Evolutionary conservation across 2,329 filamentous ascomycete species (phyloP), one percentile per base, ranked within the genome.

Genomic region (Cercospora nicotianae): DNA sequence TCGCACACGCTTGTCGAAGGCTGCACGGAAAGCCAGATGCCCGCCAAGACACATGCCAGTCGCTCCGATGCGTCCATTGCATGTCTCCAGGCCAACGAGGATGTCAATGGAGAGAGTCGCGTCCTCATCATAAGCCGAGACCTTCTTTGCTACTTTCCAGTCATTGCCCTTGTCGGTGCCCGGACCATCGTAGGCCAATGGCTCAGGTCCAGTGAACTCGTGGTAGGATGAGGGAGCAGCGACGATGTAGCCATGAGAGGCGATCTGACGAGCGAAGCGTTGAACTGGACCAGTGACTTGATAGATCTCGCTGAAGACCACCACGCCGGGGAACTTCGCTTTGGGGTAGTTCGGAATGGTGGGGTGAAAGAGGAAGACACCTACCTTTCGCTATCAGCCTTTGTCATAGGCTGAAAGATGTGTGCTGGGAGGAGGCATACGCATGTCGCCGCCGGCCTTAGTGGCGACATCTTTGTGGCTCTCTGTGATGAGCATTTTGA

Each of bases 21-120:
- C 88, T 74, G 86, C 87, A 51, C 89, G 84, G 77, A 88, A 90
- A 80, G 91, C 92, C 18, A 97, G 87, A 77, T 97, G 94, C 1
- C 94, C 94, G 63, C 94, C 94, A 1, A 97, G 87, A 79, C 94
- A 97, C 94, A 97, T 97, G 69, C 92, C 92, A 12, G 91, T 93
- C 4, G 90, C 84, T 16, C 73, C 73, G 18, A 73, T 70, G 20
- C 72, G 66, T 18, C 69, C 68, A 30, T 70, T 96, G 80, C 93
- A 84, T 1, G 82, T 84, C 3, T 76, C 72, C 5, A 84, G 73
- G 0, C 73, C 74, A 16, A 82, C 74, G 13, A 85, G 77, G 10
- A 75, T 55, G 66, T 81, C 79, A 60, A 84, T 76, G 20, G 79
- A 76, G 0, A 85, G 77, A 3, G 77, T 82, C 26, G 83, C 80